Conservation (phyloP, 306 rosid genomes). For the Pyrus betulifolia region DNA sequence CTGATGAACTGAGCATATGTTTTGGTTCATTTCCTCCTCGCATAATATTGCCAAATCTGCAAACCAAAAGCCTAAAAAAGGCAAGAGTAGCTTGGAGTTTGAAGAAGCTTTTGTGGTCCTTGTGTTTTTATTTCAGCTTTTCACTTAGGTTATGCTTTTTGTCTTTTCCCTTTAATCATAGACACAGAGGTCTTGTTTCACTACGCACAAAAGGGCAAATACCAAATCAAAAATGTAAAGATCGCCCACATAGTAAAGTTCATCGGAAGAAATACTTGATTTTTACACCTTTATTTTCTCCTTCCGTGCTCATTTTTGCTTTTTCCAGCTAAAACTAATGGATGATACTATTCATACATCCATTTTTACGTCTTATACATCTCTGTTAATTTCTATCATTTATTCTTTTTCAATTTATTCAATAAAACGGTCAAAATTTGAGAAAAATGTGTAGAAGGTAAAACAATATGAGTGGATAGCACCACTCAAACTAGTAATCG, state of each 20-base stretch:
- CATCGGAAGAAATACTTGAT: background rate
- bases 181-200: background rate
- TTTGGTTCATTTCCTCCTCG: background rate
- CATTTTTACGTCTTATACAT: accelerated
- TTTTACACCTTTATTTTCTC: background rate
- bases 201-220: background rate
- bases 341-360: accelerated
- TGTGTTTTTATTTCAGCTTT: background rate
- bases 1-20: background rate
- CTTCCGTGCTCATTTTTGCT: background rate
- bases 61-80: background rate
- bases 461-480: no score
- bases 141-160: constrained; percentile 6
- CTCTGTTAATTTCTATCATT: no score
- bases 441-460: accelerated
- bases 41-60: background rate
- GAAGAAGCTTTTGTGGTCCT: background rate
- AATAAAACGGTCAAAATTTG: accelerated
- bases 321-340: background rate
- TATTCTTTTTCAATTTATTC: no score
- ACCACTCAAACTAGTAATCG: no score
- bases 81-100: background rate
- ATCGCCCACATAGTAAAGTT: background rate
- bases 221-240: background rate
- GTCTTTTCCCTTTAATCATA: background rate